A percentile compares a stretch with the other conserved stretches of the same genome.
phyloP scores from a whole-genome alignment of 169 alveolate species.

The Eimeria tenella region DNA sequence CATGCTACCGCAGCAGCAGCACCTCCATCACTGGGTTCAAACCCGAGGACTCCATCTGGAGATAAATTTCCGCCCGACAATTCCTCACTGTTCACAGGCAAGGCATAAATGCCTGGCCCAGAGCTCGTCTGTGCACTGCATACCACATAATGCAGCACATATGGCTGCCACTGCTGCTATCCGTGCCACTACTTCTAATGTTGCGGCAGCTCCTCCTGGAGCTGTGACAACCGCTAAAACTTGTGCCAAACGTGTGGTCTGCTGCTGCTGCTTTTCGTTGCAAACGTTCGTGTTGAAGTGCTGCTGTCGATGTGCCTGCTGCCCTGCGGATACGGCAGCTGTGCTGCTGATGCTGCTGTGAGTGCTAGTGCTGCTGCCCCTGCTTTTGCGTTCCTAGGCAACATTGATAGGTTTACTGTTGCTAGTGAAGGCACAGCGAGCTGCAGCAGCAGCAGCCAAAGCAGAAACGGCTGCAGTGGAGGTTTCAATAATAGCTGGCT shows the following conservation, averaged over 20 bases:
- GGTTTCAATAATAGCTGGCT: constrained; percentile 82
- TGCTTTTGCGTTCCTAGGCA: constrained; percentile 86
- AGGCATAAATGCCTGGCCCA: neutral
- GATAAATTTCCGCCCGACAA: constrained; percentile 97
- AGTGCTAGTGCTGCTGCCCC: neutral
- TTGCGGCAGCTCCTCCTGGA: neutral
- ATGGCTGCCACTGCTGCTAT: neutral
- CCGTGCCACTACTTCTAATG: neutral
- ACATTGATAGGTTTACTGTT: constrained; percentile 97
- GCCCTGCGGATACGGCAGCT: neutral
- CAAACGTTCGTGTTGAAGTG: neutral
- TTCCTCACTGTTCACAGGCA: constrained; percentile 96
- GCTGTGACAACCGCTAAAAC: neutral
- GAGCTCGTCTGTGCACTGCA: neutral
- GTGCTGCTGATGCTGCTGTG: neutral
- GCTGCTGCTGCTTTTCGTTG: neutral
- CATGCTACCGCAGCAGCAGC: constrained; percentile 23
- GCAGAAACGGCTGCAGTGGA: constrained; percentile 55
- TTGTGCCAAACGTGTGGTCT: neutral
- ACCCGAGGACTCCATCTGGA: constrained; percentile 79
- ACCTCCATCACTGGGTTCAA: constrained; percentile 32
- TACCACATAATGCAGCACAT: neutral
- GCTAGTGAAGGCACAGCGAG: constrained; percentile 93
- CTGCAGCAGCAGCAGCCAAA: constrained; percentile 72
- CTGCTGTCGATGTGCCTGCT: neutral